Conservation (phyloP, 176 grass and related monocot species). For the Zea mays region DNA sequence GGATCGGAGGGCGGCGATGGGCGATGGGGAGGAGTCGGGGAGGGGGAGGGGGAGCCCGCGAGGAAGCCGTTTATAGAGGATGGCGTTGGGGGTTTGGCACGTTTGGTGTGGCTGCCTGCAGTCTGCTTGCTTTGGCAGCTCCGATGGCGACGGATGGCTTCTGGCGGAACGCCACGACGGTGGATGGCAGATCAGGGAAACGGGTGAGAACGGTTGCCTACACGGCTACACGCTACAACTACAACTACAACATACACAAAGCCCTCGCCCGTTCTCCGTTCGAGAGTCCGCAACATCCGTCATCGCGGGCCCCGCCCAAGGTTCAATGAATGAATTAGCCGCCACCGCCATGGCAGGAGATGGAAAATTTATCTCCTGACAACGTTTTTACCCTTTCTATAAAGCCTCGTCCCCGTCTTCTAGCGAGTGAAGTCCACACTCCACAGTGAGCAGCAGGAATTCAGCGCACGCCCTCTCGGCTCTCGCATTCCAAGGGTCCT, state of each 20-base stretch:
- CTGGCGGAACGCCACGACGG: too few relatives aligned
- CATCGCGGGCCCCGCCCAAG: neutral
- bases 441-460: neutral
- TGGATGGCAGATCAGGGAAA: too few relatives aligned
- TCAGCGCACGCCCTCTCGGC: neutral
- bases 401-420: neutral
- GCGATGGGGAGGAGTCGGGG: neutral
- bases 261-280: too few relatives aligned
- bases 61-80: neutral
- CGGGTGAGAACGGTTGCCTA: too few relatives aligned
- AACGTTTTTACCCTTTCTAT: neutral
- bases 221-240: too few relatives aligned
- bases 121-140: neutral
- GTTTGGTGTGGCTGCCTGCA: neutral
- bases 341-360: neutral
- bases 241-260: too few relatives aligned
- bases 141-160: neutral
- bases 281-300: neutral
- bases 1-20: neutral
- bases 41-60: neutral
- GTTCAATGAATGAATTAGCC: neutral
- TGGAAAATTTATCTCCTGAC: neutral
- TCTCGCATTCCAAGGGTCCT: too few relatives aligned
- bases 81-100: conserved; percentile 19
- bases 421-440: neutral